Base-by-base conservation (phyloP, 768 basidiomycete genomes). In the Xerocomellus chrysenteron region DNA sequence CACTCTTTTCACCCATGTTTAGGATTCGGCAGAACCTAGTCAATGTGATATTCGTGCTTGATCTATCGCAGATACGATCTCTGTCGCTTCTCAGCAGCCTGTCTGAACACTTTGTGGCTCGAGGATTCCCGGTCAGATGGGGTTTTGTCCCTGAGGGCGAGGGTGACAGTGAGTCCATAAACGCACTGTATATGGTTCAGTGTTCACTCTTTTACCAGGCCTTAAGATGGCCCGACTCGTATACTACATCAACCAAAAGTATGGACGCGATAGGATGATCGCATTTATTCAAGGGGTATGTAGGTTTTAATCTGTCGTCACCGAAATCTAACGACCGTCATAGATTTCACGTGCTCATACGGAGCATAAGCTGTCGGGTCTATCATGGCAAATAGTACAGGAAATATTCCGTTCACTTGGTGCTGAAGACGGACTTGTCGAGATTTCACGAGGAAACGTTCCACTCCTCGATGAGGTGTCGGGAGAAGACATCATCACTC, bases 1-100 rank as follows among this genome's bases (percentile, higher is more conserved):
- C 93, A 83, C 79, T 96, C 36, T 76, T 95, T 35, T 86, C 88
- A 11, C 92, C 89, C 4, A 74, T 83, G 56, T 91, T 87, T 64
- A 84, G 87, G 67, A 82, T 95, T 67, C 83, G 80, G 50, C 78
- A 80, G 47, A 98, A 99, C 67, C 61, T 97, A 41, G 88, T 86
- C 76, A 98, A 98, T 65, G 74, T 90, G 60, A 77, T 98, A 49
- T 78, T 96, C 5, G 80, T 86, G 4, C 75, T 96, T 35, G 95
- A 98, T 68, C 78, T 98, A 1, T 86, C 92, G 9, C 80, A 82
- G 41, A 73, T 79, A 0, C 71, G 76, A 5, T 81, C 80, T 39
- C 62, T 94, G 9, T 76, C 82, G 11, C 84, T 92, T 65, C 75
- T 98, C 47, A 75, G 78, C 3, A 81, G 80, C 1, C 73, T 87